Conservation (phyloP, 495 filamentous ascomycete genomes). For the Aspergillus kassunensis region DNA sequence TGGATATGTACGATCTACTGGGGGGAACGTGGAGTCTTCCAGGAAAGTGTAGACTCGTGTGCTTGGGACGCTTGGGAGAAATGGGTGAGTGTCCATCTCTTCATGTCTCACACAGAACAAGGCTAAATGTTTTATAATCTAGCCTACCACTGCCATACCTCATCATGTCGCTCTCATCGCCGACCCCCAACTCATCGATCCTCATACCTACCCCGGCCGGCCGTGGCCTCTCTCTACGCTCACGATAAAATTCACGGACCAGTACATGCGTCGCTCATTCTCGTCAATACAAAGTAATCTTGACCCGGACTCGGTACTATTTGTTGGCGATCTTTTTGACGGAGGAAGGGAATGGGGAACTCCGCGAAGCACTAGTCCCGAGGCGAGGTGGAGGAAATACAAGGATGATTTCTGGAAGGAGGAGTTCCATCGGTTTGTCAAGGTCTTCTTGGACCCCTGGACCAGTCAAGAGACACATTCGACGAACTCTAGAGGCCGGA, state of each 20-base stretch:
- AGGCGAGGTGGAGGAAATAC: conserved; percentile 71
- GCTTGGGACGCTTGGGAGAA: conserved; percentile 83
- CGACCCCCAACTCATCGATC: conserved; percentile 96
- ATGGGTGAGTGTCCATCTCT: conserved; percentile 63
- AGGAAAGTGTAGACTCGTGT: conserved; percentile 63
- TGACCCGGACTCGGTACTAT: conserved; percentile 76
- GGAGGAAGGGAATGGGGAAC: conserved; percentile 95
- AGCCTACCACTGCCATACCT: conserved; percentile 74
- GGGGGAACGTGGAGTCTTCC: conserved; percentile 80
- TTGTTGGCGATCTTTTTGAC: conserved; percentile 94
- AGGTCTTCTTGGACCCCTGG: conserved; percentile 72
- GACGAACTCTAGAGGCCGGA: conserved; percentile 44
- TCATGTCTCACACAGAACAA: no score
- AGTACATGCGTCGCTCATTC: conserved; percentile 80
- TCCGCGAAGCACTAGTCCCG: conserved; percentile 56
- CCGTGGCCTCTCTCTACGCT: conserved; percentile 81
- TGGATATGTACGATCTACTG: conserved; percentile 82
- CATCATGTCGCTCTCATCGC: conserved; percentile 87
- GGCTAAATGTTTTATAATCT: background rate
- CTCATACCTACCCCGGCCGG: conserved; percentile 91
- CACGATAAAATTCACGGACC: conserved; percentile 80
- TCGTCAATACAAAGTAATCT: conserved; percentile 63
- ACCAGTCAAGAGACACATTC: conserved; percentile 35
- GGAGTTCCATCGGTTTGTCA: conserved; percentile 75
- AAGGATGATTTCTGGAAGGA: conserved; percentile 74